Evolutionary conservation across 1,284 basidiomycete species (phyloP), one percentile per base, ranked within the genome.

Genomic region (Tylopilus orsonianus): DNA sequence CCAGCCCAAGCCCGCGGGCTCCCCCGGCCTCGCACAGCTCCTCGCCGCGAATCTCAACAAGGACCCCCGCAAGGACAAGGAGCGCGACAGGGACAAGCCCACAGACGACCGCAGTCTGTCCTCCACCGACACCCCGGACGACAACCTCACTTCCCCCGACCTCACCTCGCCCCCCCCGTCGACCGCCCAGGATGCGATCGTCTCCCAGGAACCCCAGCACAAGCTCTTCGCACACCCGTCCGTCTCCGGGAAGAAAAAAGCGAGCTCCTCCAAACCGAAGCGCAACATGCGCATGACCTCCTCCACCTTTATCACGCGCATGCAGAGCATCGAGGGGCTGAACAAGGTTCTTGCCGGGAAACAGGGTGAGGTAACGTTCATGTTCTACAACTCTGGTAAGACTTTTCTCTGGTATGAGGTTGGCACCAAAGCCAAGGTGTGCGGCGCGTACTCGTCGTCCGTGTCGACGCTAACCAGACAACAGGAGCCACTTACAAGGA

Each of bases 201-300:
- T 69, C 16, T 61, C 54, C 68, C 53, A 68, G 63, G 56, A 65
- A 48, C 57, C 62, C 50, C 58, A 67, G 18, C 72, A 78, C 59
- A 70, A 75, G 52, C 72, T 82, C 39, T 79, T 81, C 57, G 72
- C 78, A 2, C 70, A 69, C 43, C 68, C 74, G 7, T 60, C 71
- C 29, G 57, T 61, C 27, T 57, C 65, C 8, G 74, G 76, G 30
- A 87, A 85, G 74, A 85, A 84, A 71, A 87, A 86, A 59, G 60
- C 74, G 8, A 55, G 27, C n/a, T 65, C 70, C 19, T 75, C 83
- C 8, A 77, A 89, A 33, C 92, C 93, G 18, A 94, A 91, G 67
- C 90, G 91, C 58, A 94, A 87, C 61, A 84, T 96, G 61, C 80
- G 87, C 47, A 91, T 90, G 1, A 92, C 90, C 0, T 91, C 86